Conservation (phyloP, 495 filamentous ascomycete species). For the Aspergillus panamensis region DNA sequence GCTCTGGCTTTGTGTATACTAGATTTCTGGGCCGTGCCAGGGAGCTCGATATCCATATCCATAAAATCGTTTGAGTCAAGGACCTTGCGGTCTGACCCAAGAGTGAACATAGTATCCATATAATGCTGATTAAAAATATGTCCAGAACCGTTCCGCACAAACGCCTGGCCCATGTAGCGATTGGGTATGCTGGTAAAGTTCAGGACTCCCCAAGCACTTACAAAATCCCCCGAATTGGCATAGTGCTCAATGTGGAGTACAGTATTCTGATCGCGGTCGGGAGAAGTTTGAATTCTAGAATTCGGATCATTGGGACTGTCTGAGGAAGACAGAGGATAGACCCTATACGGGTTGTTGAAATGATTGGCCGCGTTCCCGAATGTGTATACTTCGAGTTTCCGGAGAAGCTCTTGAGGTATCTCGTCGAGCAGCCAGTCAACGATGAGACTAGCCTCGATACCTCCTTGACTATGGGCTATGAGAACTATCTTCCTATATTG, state of each 20-base stretch:
- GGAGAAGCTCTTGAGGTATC: slow-evolving; percentile 61
- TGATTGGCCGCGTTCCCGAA: slow-evolving; percentile 85
- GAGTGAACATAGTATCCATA: slow-evolving; percentile 69
- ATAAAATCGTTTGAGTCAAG: slow-evolving; percentile 35
- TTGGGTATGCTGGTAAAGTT: slow-evolving; percentile 50
- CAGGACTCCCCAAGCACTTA: slow-evolving; percentile 71
- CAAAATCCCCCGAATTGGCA: slow-evolving; percentile 71
- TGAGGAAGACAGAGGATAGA: background rate
- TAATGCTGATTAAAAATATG: slow-evolving; percentile 83
- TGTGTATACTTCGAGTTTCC: slow-evolving; percentile 78
- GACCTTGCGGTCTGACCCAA: slow-evolving; percentile 27
- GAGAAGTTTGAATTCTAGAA: background rate
- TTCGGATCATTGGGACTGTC: background rate
- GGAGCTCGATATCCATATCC: slow-evolving; percentile 26
- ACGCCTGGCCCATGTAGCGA: slow-evolving; percentile 73
- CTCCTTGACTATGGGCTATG: slow-evolving; percentile 79
- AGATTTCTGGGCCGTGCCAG: slow-evolving; percentile 1
- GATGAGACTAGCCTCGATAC: slow-evolving; percentile 68
- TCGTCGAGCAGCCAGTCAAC: slow-evolving; percentile 79
- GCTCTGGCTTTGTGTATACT: background rate
- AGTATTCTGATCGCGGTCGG: slow-evolving; percentile 20
- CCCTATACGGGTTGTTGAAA: slow-evolving; percentile 71
- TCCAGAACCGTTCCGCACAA: slow-evolving; percentile 61
- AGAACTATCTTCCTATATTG: slow-evolving; percentile 68
- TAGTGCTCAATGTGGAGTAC: slow-evolving; percentile 84